Percentiles rank a stretch among this genome's conserved stretches.
These are phyloP conservation scores for Pyrenophora tritici-repentis DNA, from an alignment of 2,329 filamentous ascomycete genomes.

Conservation along the genomic window DNA sequence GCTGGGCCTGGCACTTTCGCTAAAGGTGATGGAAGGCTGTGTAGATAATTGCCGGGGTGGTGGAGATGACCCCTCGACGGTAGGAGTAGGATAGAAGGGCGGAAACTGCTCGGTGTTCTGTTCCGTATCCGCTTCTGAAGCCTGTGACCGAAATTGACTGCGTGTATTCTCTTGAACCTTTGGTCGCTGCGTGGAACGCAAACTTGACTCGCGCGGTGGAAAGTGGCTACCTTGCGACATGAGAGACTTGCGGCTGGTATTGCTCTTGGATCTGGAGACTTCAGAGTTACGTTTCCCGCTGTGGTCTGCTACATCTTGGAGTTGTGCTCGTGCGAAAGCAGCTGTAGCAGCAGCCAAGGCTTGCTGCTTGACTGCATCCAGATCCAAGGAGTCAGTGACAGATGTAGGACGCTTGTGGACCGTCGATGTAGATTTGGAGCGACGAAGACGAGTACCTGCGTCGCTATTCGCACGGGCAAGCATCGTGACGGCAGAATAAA, in stretches of 20 bases:
- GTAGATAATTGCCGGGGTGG: slow-evolving; percentile 20
- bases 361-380: slow-evolving; percentile 40
- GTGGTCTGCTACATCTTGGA: slow-evolving; percentile 21
- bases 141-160: slow-evolving; percentile 16
- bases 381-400: slow-evolving; percentile 29
- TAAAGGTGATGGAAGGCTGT: slow-evolving; percentile 29
- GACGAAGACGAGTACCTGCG: slow-evolving; percentile 44
- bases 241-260: slow-evolving; percentile 40
- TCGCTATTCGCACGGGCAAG: slow-evolving; percentile 45
- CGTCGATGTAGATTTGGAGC: slow-evolving; percentile 45
- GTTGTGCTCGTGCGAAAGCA: slow-evolving; percentile 43
- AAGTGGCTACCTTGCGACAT: slow-evolving; percentile 46
- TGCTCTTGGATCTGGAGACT: slow-evolving; percentile 40
- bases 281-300: slow-evolving; percentile 24
- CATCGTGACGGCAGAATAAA: slow-evolving; percentile 32
- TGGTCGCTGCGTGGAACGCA: slow-evolving; percentile 30
- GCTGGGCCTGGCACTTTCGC: slow-evolving; percentile 32
- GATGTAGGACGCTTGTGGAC: slow-evolving; percentile 30
- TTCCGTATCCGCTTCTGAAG: slow-evolving; percentile 10
- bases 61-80: slow-evolving; percentile 10
- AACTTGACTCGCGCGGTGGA: slow-evolving; percentile 39
- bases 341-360: slow-evolving; percentile 46
- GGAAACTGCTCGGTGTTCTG: slow-evolving; percentile 27
- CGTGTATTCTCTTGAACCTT: slow-evolving; percentile 15
- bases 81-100: slow-evolving; percentile 22